A percentile compares a stretch with the other conserved stretches of the same genome.
Conservation (phyloP, 257 asterid species). For the Gynochthodes officinalis region DNA sequence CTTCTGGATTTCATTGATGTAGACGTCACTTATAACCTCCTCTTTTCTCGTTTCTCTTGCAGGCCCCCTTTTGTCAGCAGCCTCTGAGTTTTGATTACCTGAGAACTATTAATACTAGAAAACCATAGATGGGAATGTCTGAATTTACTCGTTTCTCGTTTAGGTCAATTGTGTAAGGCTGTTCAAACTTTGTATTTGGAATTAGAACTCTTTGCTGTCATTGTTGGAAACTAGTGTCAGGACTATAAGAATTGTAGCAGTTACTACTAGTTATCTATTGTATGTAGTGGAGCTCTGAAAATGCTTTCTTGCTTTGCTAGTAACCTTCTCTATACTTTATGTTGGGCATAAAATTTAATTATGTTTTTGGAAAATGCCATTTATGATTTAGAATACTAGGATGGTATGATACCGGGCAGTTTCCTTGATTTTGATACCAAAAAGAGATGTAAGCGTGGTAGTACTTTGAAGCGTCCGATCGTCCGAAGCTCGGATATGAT, state of each 20-base stretch:
- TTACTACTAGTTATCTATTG: constrained; percentile 10
- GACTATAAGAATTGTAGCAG: constrained; percentile 14
- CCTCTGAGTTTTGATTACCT: constrained; percentile 83
- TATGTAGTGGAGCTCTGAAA: constrained; percentile 16
- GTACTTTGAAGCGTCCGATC: no score
- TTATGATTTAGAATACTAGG: background rate
- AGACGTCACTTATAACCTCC: constrained; percentile 1
- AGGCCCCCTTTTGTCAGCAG: constrained; percentile 90
- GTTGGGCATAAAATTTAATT: background rate
- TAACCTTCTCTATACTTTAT: constrained; percentile 3
- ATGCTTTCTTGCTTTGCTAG: background rate
- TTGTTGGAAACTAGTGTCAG: constrained; percentile 18
- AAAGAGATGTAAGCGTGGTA: no score
- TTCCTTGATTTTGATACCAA: no score
- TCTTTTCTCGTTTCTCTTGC: constrained; percentile 15
- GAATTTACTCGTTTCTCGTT: constrained; percentile 12
- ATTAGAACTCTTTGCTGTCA: constrained; percentile 25
- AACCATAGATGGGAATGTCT: constrained; percentile 11
- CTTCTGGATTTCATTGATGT: background rate
- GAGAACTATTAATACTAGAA: constrained; percentile 40
- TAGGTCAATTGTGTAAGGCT: constrained; percentile 32
- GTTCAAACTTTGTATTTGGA: constrained; percentile 24
- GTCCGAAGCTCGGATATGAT: no score
- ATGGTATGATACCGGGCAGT: no score
- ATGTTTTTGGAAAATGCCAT: background rate